Base-by-base conservation (phyloP, 176 grass and related monocot species). In the Panicum miliaceum region DNA sequence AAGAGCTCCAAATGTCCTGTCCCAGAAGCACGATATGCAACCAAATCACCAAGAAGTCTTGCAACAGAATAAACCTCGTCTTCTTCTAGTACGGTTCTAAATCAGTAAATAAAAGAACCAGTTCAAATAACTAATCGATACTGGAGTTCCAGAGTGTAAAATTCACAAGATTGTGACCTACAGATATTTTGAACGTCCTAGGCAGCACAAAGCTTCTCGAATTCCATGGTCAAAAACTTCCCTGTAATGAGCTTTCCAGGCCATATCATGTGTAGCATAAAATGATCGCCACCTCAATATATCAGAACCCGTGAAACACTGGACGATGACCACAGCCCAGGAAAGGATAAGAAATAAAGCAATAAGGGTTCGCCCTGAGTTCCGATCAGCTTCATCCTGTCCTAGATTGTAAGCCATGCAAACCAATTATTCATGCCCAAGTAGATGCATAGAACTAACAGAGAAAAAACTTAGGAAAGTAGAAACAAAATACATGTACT, bases 21-120 rank as follows among this genome's bases (percentile, higher is more conserved):
- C 86, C 93, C 96, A 73, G 96, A 98, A 88, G 96, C 96, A 60
- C 96, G 96, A 94, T 98, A 98, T 63, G 96, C 96, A 79, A 98
- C 93, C 84, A 98, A 89, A 89, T 98, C 93, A 48, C 96, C 96
- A 73, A 98, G 87, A 73, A 94, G 91, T 77, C 93, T 95, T 90
- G 96, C 91, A 64, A 98, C 96, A 78, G 96, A 98, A 81, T 94
- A 90, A 63, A 98, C 93, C 70, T 95, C 96, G 35, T 98, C 96
- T 89, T 98, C 96, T 84, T 98, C 93, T 79, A 98, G 84, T 41
- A 94, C 91, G 3, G 91, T 95, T 85, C 96, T 98, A 52, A 43
- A 77, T 81, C 68, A 78, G 84, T 42, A 82, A 64, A 89, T 75
- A 65, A 81, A 54, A 81, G 4, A 82, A 76, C 32, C 19, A 27